These are phyloP conservation scores for Calonectria honghensis DNA, from an alignment of 2,329 filamentous ascomycete species.

Conservation along the genomic window DNA sequence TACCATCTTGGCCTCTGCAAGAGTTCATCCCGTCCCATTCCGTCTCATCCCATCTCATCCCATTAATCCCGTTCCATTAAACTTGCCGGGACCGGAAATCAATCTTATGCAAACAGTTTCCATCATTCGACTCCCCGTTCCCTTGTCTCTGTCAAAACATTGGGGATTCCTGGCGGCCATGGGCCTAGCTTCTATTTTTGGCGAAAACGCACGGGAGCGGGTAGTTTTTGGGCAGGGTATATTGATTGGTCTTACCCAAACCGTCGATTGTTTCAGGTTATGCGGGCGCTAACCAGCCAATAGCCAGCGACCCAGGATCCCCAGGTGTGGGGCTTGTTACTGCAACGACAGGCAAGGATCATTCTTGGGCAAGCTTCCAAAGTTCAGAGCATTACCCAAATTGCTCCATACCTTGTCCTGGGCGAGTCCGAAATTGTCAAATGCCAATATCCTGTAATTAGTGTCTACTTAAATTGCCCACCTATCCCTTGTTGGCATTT, in stretches of 20 bases:
- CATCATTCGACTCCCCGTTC: constrained; percentile 36
- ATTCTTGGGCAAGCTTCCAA: constrained; percentile 18
- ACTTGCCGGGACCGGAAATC: constrained; percentile 14
- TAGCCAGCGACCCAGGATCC: constrained; percentile 39
- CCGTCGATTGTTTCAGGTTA: constrained; percentile 62
- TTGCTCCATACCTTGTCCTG: constrained; percentile 15
- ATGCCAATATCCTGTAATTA: constrained; percentile 19
- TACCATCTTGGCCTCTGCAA: constrained; percentile 22
- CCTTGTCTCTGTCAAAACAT: constrained; percentile 28
- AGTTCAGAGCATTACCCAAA: constrained; percentile 12
- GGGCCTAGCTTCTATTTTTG: constrained; percentile 54
- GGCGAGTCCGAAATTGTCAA: constrained; percentile 27
- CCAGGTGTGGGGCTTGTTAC: constrained; percentile 37
- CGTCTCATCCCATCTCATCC: constrained; percentile 27
- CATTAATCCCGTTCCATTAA: background rate
- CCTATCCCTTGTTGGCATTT: background rate
- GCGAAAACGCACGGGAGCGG: constrained; percentile 36
- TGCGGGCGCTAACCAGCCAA: constrained; percentile 58
- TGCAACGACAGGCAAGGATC: constrained; percentile 19
- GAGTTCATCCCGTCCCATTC: constrained; percentile 35
- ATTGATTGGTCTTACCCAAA: constrained; percentile 52
- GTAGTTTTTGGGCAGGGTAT: constrained; percentile 33
- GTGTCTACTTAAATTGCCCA: constrained; percentile 16
- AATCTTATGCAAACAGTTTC: constrained; percentile 32
- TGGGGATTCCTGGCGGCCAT: constrained; percentile 25